These are phyloP conservation scores for Pleurotus eryngii DNA, from an alignment of 768 basidiomycete genomes.

Conservation along the genomic window DNA sequence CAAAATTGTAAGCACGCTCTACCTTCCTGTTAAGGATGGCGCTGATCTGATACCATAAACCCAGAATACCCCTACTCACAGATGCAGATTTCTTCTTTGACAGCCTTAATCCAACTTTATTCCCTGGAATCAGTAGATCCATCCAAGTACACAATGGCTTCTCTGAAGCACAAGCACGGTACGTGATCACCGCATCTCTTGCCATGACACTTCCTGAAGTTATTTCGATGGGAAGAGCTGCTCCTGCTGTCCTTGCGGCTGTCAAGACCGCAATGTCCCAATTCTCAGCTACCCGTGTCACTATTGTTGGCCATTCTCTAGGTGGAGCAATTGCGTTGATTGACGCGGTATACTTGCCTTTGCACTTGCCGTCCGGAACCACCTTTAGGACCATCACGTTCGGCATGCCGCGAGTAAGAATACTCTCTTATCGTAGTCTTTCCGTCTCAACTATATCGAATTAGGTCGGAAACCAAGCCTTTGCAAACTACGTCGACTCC, in stretches of 20 bases:
- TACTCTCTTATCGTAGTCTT: constrained; percentile 12
- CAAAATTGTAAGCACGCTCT: constrained; percentile 27
- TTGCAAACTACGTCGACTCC: constrained; percentile 58
- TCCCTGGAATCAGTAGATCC: constrained; percentile 43
- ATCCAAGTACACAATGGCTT: constrained; percentile 46
- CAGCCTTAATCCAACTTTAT: constrained; percentile 33
- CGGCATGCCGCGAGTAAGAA: constrained; percentile 40
- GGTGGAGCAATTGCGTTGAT: constrained; percentile 56
- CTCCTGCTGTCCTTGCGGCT: constrained; percentile 35
- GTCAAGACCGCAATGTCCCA: constrained; percentile 33
- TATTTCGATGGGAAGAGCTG: constrained; percentile 29
- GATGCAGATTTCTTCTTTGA: constrained; percentile 31
- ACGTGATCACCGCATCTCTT: constrained; percentile 4
- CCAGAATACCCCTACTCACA: constrained; percentile 34
- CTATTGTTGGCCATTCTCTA: constrained; percentile 47
- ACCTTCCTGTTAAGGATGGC: not conserved
- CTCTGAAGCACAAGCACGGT: constrained; percentile 38
- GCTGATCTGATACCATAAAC: not conserved
- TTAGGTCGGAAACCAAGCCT: constrained; percentile 55
- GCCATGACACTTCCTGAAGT: not conserved
- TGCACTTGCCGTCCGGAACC: constrained; percentile 39
- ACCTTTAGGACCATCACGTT: constrained; percentile 33
- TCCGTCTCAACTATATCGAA: not conserved
- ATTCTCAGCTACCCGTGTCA: constrained; percentile 33
- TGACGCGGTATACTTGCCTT: constrained; percentile 52